phyloP scores from a whole-genome alignment of 2,329 filamentous ascomycete genomes.

The Ceratocystis cubensis region DNA sequence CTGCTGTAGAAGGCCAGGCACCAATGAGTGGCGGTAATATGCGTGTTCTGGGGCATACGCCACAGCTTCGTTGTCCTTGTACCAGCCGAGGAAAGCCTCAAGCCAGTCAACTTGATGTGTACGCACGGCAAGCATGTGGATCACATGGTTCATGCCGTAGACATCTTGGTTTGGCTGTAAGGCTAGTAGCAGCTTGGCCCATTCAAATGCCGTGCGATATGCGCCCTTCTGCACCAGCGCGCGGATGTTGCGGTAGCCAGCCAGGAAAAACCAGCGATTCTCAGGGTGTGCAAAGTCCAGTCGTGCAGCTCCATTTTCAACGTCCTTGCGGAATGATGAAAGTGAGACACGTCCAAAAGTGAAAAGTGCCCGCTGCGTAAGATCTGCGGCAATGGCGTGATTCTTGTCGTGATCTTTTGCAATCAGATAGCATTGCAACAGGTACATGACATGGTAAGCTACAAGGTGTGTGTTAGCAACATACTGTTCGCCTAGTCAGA shows the following conservation, averaged over 20 bases:
- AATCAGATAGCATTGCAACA: constrained; percentile 88
- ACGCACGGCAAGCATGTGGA: constrained; percentile 76
- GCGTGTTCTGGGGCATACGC: constrained; percentile 35
- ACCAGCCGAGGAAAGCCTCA: constrained; percentile 49
- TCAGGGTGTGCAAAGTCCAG: constrained; percentile 71
- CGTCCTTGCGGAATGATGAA: constrained; percentile 63
- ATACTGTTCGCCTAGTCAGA: constrained; percentile 35
- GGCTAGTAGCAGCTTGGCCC: constrained; percentile 72
- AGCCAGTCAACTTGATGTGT: constrained; percentile 66
- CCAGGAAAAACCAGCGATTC: constrained; percentile 87
- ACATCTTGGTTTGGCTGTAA: constrained; percentile 61
- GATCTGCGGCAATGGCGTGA: constrained; percentile 69
- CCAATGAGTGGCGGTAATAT: constrained; percentile 65
- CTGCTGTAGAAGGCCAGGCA: constrained; percentile 62
- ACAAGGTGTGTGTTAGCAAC: constrained; percentile 30
- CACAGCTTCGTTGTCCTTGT: constrained; percentile 26
- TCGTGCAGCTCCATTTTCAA: constrained; percentile 66
- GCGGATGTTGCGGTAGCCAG: constrained; percentile 75
- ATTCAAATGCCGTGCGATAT: constrained; percentile 84
- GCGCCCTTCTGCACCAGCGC: constrained; percentile 84
- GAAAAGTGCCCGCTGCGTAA: constrained; percentile 84
- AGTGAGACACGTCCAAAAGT: constrained; percentile 82
- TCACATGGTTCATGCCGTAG: constrained; percentile 66
- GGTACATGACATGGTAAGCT: constrained; percentile 82
- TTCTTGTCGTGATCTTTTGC: constrained; percentile 77